These are phyloP conservation scores for Phytophthora melonis DNA, from an alignment of 352 stramenopile species.

Conservation along the genomic window DNA sequence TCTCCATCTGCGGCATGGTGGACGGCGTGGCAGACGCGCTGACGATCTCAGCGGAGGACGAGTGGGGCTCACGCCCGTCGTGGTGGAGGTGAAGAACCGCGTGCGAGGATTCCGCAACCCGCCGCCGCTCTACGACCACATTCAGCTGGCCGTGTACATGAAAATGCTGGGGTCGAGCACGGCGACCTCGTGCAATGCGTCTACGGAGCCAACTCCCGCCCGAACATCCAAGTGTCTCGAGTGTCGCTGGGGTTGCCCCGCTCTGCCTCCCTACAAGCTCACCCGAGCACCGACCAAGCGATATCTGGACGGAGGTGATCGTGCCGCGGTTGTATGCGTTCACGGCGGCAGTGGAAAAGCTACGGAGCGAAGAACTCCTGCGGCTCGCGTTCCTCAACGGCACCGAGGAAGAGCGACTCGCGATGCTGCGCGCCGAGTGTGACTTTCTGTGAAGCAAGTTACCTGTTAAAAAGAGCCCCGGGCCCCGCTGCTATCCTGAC, in stretches of 20 bases:
- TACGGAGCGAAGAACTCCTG: constrained; percentile 61
- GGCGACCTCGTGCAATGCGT: constrained; percentile 82
- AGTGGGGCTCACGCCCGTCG: constrained; percentile 70
- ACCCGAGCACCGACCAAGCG: constrained; percentile 8
- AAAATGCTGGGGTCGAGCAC: constrained; percentile 74
- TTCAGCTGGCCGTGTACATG: constrained; percentile 86
- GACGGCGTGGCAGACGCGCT: constrained; percentile 75
- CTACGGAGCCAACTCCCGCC: constrained; percentile 42
- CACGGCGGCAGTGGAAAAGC: constrained; percentile 50
- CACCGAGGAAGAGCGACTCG: constrained; percentile 48
- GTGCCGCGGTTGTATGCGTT: constrained; percentile 72
- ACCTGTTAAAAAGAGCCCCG: constrained; percentile 13
- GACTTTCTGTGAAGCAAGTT: constrained; percentile 57
- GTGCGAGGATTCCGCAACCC: constrained; percentile 66
- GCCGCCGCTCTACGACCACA: constrained; percentile 74
- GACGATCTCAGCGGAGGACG: constrained; percentile 57
- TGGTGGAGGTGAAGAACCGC: constrained; percentile 86
- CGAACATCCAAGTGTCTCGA: constrained; percentile 64
- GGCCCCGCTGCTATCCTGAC: not conserved
- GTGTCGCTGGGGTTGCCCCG: constrained; percentile 55
- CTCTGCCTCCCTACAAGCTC: constrained; percentile 40
- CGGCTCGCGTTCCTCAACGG: constrained; percentile 75
- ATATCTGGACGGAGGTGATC: constrained; percentile 72
- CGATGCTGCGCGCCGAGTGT: constrained; percentile 60
- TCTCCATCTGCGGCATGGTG: constrained; percentile 87